Base-by-base conservation (phyloP, 148 eudicot genomes). In the Dysphania ambrosioides region DNA sequence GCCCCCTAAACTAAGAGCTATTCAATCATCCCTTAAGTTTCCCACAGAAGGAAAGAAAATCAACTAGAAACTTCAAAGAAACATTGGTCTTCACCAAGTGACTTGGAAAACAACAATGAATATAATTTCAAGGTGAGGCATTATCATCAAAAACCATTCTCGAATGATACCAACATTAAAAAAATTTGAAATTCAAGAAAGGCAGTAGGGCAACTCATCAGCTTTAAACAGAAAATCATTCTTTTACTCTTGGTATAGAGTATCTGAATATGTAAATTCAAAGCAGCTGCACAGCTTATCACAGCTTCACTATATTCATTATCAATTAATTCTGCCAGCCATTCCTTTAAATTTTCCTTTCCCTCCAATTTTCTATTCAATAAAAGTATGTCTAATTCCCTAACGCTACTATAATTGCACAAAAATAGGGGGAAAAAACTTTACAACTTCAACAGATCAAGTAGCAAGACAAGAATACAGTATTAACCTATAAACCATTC, bases 381-480 rank as follows among this genome's bases (percentile, higher is more conserved):
- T 53, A 21, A 53, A 53, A 8, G 7, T 53, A 19, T 51, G 4
- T 24, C 26, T 53, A 5, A 53, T 53, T 53, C 19, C 2, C 1
- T 53, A 42, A 5, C 23, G 21, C 24, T 53, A 53, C 10, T 53
- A 0, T 8, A 53, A n/a, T n/a, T 53, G 10, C 23, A 53, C 58
- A 1, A 18, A 8, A 53, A 53, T 2, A 21, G 23, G 23, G 10
- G 3, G 5, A 21, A n/a, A 19, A 53, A 53, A 53, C 26, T 19
- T 19, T 16, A 53, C 11, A 8, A 42, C 9, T 42, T 53, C 49
- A 21, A 13, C 19, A 67, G 4, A 26, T 24, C n/a, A 42, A 67
- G 51, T 68, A 71, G 27, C 68, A 30, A 59, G 69, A 67, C 40
- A 41, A 74, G 40, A 68, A 66, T 23, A 27, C 32, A 40, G 56